Percentiles rank a stretch among this genome's conserved stretches.
Conservation (phyloP, 768 basidiomycete genomes). For the Kwoniella heveanensis region DNA sequence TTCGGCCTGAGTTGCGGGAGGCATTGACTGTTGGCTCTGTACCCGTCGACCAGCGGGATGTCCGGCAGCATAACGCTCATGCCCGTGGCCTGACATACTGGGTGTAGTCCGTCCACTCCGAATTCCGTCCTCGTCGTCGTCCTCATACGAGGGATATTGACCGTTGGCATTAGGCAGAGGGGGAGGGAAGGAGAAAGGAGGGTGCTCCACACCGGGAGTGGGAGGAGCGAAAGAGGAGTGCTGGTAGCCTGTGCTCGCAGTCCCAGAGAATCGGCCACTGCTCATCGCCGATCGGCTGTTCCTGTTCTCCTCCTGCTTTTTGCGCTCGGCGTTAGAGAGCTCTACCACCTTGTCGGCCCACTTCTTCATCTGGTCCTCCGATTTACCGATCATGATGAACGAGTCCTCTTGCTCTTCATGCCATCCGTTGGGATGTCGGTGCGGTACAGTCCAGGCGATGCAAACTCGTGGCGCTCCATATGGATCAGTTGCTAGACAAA, state of each 20-base stretch:
- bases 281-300: conserved; percentile 27
- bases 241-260: conserved; percentile 57
- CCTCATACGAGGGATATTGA: conserved; percentile 59
- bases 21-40: conserved; percentile 64
- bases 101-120: conserved; percentile 46
- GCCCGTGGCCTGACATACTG: conserved; percentile 24
- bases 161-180: conserved; percentile 31
- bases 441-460: conserved; percentile 32
- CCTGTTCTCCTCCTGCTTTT: conserved; percentile 61
- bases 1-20: conserved; percentile 63
- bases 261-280: conserved; percentile 59
- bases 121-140: conserved; percentile 38
- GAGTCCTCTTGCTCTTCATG: conserved; percentile 64
- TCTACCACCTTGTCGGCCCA: conserved; percentile 91
- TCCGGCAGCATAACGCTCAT: conserved; percentile 63
- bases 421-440: conserved; percentile 23
- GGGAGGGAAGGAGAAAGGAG: conserved; percentile 47
- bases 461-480: conserved; percentile 21
- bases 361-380: conserved; percentile 85
- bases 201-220: conserved; percentile 48
- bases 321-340: conserved; percentile 63
- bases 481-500: conserved; percentile 12
- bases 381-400: conserved; percentile 89
- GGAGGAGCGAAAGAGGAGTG: conserved; percentile 49
- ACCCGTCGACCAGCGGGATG: conserved; percentile 70